Evolutionary conservation across 176 grass and related monocot genomes (phyloP).

Genomic region (Alloteropsis semialata): DNA sequence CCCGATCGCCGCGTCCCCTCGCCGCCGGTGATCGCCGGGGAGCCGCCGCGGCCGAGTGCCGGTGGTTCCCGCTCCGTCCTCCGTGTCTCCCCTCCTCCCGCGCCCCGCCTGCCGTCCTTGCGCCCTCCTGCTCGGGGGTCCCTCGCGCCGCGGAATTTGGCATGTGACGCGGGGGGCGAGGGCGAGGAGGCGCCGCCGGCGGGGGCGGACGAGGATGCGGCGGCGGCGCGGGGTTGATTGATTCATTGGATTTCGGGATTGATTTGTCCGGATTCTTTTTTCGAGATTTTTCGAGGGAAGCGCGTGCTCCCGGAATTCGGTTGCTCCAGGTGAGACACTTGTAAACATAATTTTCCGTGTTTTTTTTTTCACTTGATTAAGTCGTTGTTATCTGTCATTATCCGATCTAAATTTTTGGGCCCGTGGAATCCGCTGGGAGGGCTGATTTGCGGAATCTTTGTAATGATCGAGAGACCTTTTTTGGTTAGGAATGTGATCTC

Average conservation of each 20-base stretch:
- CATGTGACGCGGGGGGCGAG: slow-evolving; percentile 35
- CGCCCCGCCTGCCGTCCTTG: not conserved
- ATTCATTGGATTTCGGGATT: not conserved
- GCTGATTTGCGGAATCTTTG: not conserved
- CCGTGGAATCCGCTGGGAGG: not conserved
- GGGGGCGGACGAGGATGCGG: not conserved
- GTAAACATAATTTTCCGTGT: not conserved
- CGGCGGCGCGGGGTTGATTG: slow-evolving; percentile 5
- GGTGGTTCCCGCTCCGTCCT: not conserved
- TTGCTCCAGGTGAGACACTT: slow-evolving; percentile 30
- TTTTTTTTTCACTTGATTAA: not conserved
- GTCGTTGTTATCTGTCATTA: not conserved
- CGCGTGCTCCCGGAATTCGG: slow-evolving; percentile 5
- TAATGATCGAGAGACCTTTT: not conserved
- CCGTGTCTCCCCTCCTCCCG: not conserved
- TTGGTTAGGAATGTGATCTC: slow-evolving; percentile 7
- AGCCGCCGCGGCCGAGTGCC: not conserved
- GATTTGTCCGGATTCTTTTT: not conserved
- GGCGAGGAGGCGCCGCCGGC: slow-evolving; percentile 25
- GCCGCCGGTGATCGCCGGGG: slow-evolving; percentile 50
- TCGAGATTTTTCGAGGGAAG: not conserved
- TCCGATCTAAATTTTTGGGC: not conserved
- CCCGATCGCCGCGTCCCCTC: slow-evolving; percentile 10
- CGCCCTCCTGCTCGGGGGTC: not conserved
- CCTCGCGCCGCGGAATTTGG: slow-evolving; percentile 28